phyloP scores from a whole-genome alignment of 441 rosid genomes.

The Corymbia citriodora region DNA sequence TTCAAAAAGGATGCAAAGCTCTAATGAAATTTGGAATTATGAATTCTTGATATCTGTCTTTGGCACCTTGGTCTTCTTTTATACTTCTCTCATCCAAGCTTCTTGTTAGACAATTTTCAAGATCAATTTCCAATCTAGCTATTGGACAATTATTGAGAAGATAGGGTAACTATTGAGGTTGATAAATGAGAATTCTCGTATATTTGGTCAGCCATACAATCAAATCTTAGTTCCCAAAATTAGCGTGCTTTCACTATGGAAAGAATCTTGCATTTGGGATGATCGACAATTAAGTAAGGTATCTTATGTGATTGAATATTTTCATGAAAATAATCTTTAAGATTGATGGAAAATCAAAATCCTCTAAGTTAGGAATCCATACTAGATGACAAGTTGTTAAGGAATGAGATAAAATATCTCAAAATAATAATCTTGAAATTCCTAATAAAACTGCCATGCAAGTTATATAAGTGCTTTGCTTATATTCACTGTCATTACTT shows the following conservation, averaged over 20 bases:
- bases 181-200: too few relatives aligned
- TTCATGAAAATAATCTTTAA: neutral
- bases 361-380: neutral
- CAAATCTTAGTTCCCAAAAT: too few relatives aligned
- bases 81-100: neutral
- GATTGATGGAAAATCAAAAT: neutral
- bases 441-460: neutral
- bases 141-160: too few relatives aligned
- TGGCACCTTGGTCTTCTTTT: neutral
- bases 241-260: too few relatives aligned
- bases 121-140: too few relatives aligned
- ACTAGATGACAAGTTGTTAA: neutral
- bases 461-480: too few relatives aligned
- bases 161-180: too few relatives aligned
- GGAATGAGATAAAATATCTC: too few relatives aligned
- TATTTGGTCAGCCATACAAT: too few relatives aligned
- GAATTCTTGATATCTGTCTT: neutral
- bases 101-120: neutral
- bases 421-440: neutral
- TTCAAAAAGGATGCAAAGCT: neutral
- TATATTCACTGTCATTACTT: rapidly evolving
- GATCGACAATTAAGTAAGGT: too few relatives aligned
- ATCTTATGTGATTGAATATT: too few relatives aligned
- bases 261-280: too few relatives aligned
- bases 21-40: neutral